Evolutionary conservation across 768 basidiomycete genomes (phyloP), one percentile per base, ranked within the genome.

Genomic region (Pleurotus tuoliensis): DNA sequence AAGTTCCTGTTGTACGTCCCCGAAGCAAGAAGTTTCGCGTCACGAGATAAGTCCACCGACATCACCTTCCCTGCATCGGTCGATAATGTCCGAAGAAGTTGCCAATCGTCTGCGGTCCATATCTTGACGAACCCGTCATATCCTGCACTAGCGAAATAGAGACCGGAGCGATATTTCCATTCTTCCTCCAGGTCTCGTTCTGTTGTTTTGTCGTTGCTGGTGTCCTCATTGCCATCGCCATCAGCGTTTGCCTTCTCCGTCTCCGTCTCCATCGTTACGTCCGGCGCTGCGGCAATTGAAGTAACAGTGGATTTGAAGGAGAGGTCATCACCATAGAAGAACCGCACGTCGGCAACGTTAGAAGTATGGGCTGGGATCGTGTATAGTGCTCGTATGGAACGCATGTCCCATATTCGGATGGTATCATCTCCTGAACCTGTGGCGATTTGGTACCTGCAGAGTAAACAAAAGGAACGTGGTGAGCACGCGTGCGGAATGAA

Each of bases 81-180:
- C 51, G 93, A 86, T 57, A 99, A 77, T 44, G 90, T 90, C 59
- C 87, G 82, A 51, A 97, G 79, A 44, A 95, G 74, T 64, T 93
- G 94, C 97, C 97, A 99, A 66, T 99, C 97, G 67, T 98, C 97
- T 47, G 95, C 92, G 65, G 88, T 92, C 97, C 97, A 99, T 55
- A 99, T 66, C 69, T 97, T 94, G 67, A 99, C 92, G 56, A 89
- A 83, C 4, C 94, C 93, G 66, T 99, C 97, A 69, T 98, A 98
- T 3, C 97, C 95, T 3, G 92, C 78, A 62, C 92, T 93, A 3
- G 91, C 94, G 57, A 99, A 85, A 77, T 96, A 98, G 53, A 96
- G 73, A 2, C 97, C 97, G 8, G 90, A 87, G 4, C 90, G 85
- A 58, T 93, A 93, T 57, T 76, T 80, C 84, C 86, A 88, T 60